Conservation (phyloP, 2,329 filamentous ascomycete genomes). For the Ceratocystis albifundus region DNA sequence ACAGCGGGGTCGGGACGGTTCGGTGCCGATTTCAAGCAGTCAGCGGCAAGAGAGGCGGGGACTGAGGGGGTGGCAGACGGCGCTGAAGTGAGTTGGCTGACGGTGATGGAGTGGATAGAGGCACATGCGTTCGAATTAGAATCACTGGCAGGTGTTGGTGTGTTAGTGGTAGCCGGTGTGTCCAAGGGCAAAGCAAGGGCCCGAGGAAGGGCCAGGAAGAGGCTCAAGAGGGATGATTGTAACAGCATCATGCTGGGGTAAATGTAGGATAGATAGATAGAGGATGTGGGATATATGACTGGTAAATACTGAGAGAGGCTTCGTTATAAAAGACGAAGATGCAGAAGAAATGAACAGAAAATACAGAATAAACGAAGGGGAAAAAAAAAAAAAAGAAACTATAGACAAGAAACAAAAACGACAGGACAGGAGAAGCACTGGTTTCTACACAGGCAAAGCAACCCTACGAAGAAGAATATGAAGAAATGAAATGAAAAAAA, state of each 20-base stretch:
- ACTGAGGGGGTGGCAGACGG: constrained; percentile 29
- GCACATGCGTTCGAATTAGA: constrained; percentile 7
- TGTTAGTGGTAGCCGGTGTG: background rate
- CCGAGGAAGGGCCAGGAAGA: constrained; percentile 2
- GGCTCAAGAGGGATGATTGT: background rate
- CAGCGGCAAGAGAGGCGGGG: constrained; percentile 30
- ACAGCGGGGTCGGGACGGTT: constrained; percentile 31
- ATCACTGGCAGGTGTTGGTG: constrained; percentile 3
- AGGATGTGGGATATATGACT: background rate
- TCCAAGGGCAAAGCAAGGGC: background rate
- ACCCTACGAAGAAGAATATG: constrained; percentile 5
- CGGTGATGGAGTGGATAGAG: constrained; percentile 10
- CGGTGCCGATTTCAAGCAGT: constrained; percentile 34
- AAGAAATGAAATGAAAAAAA: background rate
- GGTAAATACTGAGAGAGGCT: background rate
- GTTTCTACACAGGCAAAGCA: background rate
- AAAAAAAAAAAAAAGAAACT: too few species aligned
- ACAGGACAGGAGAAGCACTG: constrained; percentile 4
- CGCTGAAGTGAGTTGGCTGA: background rate
- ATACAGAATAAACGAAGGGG: constrained; percentile 6
- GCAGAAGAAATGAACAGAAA: constrained; percentile 7
- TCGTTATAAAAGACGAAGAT: background rate
- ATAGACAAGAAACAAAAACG: constrained; percentile 12
- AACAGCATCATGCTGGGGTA: background rate
- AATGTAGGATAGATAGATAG: background rate